These are phyloP conservation scores for Geotrichum cucujoidarum DNA, from an alignment of 1,139 yeast species.

Conservation along the genomic window DNA sequence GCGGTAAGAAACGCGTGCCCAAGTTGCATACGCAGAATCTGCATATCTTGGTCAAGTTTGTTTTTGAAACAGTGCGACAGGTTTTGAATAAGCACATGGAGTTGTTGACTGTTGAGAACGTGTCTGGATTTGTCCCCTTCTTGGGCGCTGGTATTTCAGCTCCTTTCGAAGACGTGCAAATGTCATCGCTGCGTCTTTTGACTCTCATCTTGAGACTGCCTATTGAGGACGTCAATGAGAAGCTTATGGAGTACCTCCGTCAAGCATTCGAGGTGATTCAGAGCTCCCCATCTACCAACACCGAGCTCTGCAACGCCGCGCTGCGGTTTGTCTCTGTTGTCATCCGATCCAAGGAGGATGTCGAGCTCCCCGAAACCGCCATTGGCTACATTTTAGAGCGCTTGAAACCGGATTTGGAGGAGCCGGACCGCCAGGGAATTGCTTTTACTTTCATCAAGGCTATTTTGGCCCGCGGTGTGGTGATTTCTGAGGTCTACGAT, in stretches of 20 bases:
- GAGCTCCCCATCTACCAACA: constrained; percentile 71
- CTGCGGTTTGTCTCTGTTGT: constrained; percentile 70
- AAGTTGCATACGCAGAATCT: constrained; percentile 40
- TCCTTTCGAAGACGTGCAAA: constrained; percentile 69
- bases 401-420: constrained; percentile 83
- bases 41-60: constrained; percentile 53
- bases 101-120: constrained; percentile 54
- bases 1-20: constrained; percentile 3
- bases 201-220: constrained; percentile 58
- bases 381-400: constrained; percentile 70
- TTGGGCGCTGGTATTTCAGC: constrained; percentile 56
- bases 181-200: constrained; percentile 62
- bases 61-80: constrained; percentile 71
- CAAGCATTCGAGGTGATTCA: constrained; percentile 63
- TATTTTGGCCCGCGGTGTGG: constrained; percentile 62
- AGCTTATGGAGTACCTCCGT: constrained; percentile 30
- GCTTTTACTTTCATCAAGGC: constrained; percentile 82
- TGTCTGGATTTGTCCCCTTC: constrained; percentile 72
- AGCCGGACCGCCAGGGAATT: constrained; percentile 81
- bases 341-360: constrained; percentile 62
- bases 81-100: constrained; percentile 54
- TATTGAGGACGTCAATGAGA: constrained; percentile 52
- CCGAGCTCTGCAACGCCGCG: constrained; percentile 79
- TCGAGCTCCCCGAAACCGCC: constrained; percentile 65
- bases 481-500: constrained; percentile 87